Percentiles rank a stretch among this genome's conserved stretches.
Evolutionary conservation across 306 rosid species (phyloP).

Genomic region (Ceratonia siliqua): DNA sequence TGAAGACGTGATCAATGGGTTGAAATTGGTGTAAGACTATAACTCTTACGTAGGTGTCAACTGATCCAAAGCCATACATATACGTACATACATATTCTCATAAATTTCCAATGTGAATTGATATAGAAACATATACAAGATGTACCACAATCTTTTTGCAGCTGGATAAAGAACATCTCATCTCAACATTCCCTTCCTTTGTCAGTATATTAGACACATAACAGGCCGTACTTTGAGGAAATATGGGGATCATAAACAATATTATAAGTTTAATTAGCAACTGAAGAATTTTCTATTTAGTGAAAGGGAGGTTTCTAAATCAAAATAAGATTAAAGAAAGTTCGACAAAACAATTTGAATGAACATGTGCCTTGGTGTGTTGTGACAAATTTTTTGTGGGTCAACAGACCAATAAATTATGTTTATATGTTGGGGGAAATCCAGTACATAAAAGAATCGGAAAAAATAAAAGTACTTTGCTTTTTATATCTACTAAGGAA

Average conservation of each 20-base stretch:
- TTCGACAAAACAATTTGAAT: neutral
- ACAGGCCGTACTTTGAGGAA: neutral
- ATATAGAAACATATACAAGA: neutral
- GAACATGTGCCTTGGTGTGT: neutral
- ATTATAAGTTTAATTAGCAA: neutral
- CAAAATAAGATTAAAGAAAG: neutral
- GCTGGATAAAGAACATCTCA: neutral
- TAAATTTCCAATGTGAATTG: neutral
- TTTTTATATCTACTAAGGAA: neutral
- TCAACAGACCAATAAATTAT: conserved; percentile 12
- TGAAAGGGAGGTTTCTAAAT: neutral
- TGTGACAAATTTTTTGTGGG: neutral
- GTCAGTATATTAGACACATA: neutral
- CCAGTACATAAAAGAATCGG: neutral
- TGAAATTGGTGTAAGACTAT: no score
- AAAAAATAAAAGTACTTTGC: neutral
- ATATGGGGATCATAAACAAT: no score
- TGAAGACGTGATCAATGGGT: no score
- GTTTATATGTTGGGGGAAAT: neutral
- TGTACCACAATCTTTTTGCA: neutral
- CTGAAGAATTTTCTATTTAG: neutral
- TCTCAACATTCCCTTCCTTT: neutral
- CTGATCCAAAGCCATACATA: no score
- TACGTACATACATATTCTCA: no score
- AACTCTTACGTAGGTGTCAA: no score